Evolutionary conservation across 139 green algal genomes (phyloP), one percentile per base, ranked within the genome.

Genomic region (Pleodorina starrii): DNA sequence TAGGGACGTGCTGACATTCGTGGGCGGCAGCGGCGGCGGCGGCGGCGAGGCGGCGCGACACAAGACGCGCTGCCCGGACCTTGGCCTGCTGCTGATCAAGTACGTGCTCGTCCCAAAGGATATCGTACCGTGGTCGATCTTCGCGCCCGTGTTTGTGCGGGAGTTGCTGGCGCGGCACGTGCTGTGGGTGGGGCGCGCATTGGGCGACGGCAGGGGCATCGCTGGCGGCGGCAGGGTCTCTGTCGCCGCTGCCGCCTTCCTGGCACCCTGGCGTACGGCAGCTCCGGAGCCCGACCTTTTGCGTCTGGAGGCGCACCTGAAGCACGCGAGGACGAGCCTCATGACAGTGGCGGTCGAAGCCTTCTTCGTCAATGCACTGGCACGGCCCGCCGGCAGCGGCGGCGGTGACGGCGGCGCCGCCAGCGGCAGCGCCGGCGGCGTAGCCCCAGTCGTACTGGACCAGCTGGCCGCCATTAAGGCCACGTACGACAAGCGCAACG

Each of bases 81-180:
- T 91, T 43, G 89, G 89, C 36, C 29, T 88, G 60, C 82, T 92
- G 83, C 76, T 92, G 66, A 79, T 92, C 27, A 73, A 89, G 84
- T 63, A 82, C n/a, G 63, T 92, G 84, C 84, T 92, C 38, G 89
- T 92, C 27, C 89, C 89, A 0, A 75, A 79, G 63, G 63, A 87
- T 40, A 35, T n/a, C 14, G 89, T 82, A 42, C 84, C 89, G 1
- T 92, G 89, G 89, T 36, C 46, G 17, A 14, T 5, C 1, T 90
- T 92, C 35, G 75, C 81, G 59, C 82, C 82, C 7, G 74, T 59
- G 1, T 73, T 90, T 23, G 16, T 92, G 32, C 81, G 89, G 21
- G 89, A 92, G 74, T 40, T 90, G 74, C 38, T 92, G 25, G 60
- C 82, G n/a, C 82, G 89, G 1, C 89, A 92, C 59, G 89, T 92